A percentile compares a stretch with the other conserved stretches of the same genome.
Evolutionary conservation across 805 yeast genomes (phyloP).

Genomic region (Saccharomycopsis malanga): DNA sequence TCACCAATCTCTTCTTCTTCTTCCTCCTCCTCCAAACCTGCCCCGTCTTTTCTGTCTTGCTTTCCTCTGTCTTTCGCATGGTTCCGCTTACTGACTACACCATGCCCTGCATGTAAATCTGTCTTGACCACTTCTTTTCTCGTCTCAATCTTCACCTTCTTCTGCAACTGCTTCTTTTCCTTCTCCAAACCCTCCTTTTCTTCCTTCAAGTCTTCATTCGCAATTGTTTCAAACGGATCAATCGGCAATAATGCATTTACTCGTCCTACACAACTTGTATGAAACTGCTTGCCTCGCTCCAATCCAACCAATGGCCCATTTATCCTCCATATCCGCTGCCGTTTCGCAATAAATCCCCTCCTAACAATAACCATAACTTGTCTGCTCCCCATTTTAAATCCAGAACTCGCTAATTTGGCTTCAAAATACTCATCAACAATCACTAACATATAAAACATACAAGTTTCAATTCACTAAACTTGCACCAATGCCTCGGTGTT

Average conservation of each 20-base stretch:
- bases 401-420: too few species aligned
- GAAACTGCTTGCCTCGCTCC: too few species aligned
- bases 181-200: slow-evolving; percentile 4
- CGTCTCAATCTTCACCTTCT: slow-evolving; percentile 2
- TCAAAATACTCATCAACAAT: too few species aligned
- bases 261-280: background rate
- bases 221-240: slow-evolving; percentile 8
- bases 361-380: too few species aligned
- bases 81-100: slow-evolving; percentile 1
- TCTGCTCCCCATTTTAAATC: too few species aligned
- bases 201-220: slow-evolving; percentile 3
- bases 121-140: background rate
- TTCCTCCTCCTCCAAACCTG: slow-evolving; percentile 3
- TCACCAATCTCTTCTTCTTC: slow-evolving; percentile 3
- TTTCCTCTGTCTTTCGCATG: background rate
- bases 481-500: too few species aligned
- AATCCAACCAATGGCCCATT: too few species aligned
- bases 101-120: background rate
- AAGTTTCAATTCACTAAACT: too few species aligned
- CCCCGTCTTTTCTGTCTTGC: slow-evolving; percentile 1
- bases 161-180: slow-evolving; percentile 9
- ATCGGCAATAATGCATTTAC: slow-evolving; percentile 14
- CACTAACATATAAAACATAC: too few species aligned
- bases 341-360: too few species aligned
- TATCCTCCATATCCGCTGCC: too few species aligned